These are phyloP conservation scores for Triticum turgidum DNA, from an alignment of 176 grass and related monocot genomes.

Conservation along the genomic window DNA sequence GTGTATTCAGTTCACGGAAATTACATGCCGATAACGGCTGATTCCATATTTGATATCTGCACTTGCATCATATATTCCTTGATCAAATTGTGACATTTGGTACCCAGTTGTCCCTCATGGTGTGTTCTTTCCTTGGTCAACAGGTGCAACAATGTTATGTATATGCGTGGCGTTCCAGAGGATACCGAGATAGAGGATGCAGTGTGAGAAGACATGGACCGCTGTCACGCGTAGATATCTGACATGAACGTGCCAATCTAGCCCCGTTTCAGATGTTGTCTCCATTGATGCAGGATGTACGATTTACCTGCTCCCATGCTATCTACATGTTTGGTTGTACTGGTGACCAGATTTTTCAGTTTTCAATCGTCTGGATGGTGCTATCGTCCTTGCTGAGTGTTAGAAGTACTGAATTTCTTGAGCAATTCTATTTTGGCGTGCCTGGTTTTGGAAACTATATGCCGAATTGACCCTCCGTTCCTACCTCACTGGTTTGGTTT, in stretches of 20 bases:
- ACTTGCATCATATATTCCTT: neutral
- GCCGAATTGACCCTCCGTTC: neutral
- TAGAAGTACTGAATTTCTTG: neutral
- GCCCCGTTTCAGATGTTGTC: neutral
- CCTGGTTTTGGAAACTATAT: neutral
- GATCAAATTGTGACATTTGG: neutral
- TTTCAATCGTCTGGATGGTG: neutral
- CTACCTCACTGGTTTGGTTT: neutral
- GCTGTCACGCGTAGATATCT: conserved; percentile 1
- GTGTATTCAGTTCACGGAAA: neutral
- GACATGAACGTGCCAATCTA: neutral
- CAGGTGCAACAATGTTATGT: conserved; percentile 87
- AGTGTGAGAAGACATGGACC: conserved; percentile 29
- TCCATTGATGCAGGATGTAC: neutral
- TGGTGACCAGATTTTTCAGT: neutral
- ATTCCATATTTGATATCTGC: neutral
- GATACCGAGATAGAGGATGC: conserved; percentile 86
- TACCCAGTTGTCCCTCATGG: neutral
- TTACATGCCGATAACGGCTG: neutral
- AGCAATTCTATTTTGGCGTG: neutral
- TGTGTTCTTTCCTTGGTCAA: conserved; percentile 20
- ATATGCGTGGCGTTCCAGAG: conserved; percentile 70
- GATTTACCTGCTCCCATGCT: neutral
- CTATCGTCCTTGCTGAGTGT: neutral
- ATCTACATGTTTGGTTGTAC: neutral